Percentiles rank a stretch among this genome's conserved stretches.
Conservation (phyloP, 2,329 filamentous ascomycete species). For the Fusarium sp. region DNA sequence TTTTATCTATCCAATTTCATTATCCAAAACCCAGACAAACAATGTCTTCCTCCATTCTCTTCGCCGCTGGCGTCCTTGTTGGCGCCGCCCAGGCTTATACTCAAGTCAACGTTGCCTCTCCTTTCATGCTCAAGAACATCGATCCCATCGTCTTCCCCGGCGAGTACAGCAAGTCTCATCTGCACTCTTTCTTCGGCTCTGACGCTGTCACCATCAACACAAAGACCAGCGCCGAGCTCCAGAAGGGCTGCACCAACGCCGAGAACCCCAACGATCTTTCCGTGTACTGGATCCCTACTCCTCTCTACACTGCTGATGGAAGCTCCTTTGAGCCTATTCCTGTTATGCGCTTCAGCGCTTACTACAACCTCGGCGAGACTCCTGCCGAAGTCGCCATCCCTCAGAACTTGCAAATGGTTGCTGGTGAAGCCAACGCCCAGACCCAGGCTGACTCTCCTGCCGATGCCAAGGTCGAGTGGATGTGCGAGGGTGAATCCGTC, state of each 20-base stretch:
- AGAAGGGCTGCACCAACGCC: conserved; percentile 57
- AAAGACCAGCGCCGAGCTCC: conserved; percentile 48
- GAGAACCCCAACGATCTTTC: conserved; percentile 61
- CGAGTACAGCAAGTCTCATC: background rate
- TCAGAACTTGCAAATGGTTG: conserved; percentile 56
- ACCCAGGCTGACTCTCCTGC: conserved; percentile 19
- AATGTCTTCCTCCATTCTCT: background rate
- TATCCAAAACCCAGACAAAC: background rate
- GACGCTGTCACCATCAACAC: conserved; percentile 47
- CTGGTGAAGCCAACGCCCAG: conserved; percentile 49
- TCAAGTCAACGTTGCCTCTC: background rate
- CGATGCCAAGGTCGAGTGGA: conserved; percentile 48
- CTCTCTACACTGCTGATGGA: conserved; percentile 50
- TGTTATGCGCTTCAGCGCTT: conserved; percentile 57
- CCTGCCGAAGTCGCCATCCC: conserved; percentile 58
- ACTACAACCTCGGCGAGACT: conserved; percentile 55
- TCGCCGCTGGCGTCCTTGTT: background rate
- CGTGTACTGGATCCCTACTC: conserved; percentile 59
- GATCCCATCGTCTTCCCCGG: background rate
- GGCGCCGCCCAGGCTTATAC: background rate
- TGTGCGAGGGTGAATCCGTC: conserved; percentile 49
- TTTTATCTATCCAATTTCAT: background rate
- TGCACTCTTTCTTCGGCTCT: conserved; percentile 49
- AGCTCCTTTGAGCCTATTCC: conserved; percentile 48
- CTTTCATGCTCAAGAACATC: background rate